A percentile compares a stretch with the other conserved stretches of the same genome.
phyloP scores from a whole-genome alignment of 805 yeast genomes.

The Metschnikowia kofuensis region DNA sequence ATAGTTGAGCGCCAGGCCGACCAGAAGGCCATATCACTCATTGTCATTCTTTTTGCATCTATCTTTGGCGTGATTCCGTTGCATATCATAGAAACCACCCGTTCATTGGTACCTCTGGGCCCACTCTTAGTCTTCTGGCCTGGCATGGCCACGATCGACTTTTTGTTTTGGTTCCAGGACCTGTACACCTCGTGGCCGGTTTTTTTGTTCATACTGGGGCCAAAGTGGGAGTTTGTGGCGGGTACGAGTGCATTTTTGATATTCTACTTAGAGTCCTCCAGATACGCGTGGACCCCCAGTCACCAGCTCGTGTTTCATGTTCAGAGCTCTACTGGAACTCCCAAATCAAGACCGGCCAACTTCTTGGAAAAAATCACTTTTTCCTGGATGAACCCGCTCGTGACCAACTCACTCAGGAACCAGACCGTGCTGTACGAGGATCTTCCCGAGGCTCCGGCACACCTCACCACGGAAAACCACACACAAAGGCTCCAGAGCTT shows the following conservation, averaged over 20 bases:
- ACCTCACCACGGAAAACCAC: slow-evolving; percentile 22
- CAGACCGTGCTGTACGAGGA: slow-evolving; percentile 31
- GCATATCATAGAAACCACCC: slow-evolving; percentile 42
- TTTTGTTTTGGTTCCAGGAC: slow-evolving; percentile 26
- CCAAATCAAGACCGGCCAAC: slow-evolving; percentile 22
- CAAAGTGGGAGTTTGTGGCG: slow-evolving; percentile 3
- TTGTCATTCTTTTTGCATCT: slow-evolving; percentile 3
- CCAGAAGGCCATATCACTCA: slow-evolving; percentile 17
- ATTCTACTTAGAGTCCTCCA: slow-evolving; percentile 36
- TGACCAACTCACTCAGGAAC: slow-evolving; percentile 35
- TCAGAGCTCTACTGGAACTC: slow-evolving; percentile 18
- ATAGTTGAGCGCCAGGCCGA: slow-evolving; percentile 26
- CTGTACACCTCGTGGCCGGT: slow-evolving; percentile 24
- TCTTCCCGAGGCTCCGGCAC: slow-evolving; percentile 28
- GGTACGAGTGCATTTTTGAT: slow-evolving; percentile 29
- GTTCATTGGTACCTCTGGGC: slow-evolving; percentile 35
- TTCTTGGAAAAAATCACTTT: slow-evolving; percentile 41
- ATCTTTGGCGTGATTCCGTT: slow-evolving; percentile 35
- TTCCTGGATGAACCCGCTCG: slow-evolving; percentile 48
- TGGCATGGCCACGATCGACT: slow-evolving; percentile 16
- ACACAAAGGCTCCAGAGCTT: slow-evolving; percentile 17
- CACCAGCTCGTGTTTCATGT: slow-evolving; percentile 33
- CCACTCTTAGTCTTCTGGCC: slow-evolving; percentile 43
- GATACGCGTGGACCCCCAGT: slow-evolving; percentile 39
- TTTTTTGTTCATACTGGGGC: slow-evolving; percentile 7